phyloP scores from a whole-genome alignment of 331 rosid genomes.

The Erythrophleum ivorense region DNA sequence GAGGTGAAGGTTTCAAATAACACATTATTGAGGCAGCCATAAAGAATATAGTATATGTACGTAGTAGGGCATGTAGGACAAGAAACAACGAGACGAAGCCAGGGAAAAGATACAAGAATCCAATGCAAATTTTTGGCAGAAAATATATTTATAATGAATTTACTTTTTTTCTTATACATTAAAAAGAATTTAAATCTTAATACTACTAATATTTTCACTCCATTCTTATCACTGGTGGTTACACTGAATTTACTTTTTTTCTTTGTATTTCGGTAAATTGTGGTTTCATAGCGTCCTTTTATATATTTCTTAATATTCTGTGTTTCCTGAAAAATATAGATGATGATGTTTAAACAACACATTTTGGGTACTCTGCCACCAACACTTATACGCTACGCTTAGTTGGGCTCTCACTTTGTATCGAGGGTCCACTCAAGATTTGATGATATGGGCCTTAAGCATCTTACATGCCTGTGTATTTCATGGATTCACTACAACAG shows the following conservation, averaged over 20 bases:
- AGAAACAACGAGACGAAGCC: conserved; percentile 11
- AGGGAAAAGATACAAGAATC: not conserved
- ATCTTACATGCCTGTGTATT: too few species aligned
- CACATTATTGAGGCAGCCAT: not conserved
- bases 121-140: not conserved
- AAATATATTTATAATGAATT: not conserved
- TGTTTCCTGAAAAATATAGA: not conserved
- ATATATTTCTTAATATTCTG: too few species aligned
- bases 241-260: too few species aligned
- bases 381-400: not conserved
- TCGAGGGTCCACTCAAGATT: not conserved
- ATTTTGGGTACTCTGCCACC: not conserved
- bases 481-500: not conserved
- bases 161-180: not conserved
- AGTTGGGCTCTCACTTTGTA: not conserved
- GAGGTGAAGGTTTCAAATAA: not conserved
- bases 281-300: too few species aligned
- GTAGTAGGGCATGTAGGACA: conserved; percentile 8
- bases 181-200: too few species aligned
- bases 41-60: not conserved
- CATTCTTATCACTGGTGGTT: not conserved
- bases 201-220: too few species aligned
- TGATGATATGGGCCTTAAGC: not conserved
- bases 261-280: too few species aligned
- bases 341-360: not conserved